These are phyloP conservation scores for Cylindrotheca fusiformis DNA, from an alignment of 108 stramenopile genomes.

Conservation along the genomic window DNA sequence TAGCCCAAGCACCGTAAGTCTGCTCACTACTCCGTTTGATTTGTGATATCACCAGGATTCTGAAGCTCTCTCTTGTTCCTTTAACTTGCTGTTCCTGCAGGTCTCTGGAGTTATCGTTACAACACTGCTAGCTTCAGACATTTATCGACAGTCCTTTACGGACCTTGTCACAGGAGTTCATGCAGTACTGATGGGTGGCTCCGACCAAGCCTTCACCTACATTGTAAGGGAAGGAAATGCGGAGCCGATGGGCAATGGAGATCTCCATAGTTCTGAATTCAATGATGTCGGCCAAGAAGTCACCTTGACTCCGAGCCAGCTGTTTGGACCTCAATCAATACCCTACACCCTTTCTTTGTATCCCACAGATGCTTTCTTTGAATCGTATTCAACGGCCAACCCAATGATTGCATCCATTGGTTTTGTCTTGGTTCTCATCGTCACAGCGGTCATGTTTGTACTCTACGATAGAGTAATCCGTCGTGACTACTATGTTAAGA, in stretches of 20 bases:
- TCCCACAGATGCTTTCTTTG: constrained; percentile 31
- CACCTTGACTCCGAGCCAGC: background rate
- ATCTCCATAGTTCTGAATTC: background rate
- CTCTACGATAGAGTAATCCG: constrained; percentile 50
- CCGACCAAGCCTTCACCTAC: background rate
- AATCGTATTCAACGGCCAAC: constrained; percentile 26
- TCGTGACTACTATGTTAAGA: constrained; percentile 34
- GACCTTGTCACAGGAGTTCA: background rate
- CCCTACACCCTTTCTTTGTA: constrained; percentile 1
- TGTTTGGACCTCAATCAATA: background rate
- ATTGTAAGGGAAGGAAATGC: background rate
- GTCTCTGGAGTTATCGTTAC: background rate
- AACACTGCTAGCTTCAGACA: background rate
- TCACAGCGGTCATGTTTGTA: constrained; percentile 41
- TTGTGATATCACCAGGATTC: too few species aligned
- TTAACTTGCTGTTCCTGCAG: too few species aligned
- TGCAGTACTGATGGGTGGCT: background rate
- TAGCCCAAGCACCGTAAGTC: background rate
- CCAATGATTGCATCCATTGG: constrained; percentile 31
- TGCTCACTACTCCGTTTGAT: too few species aligned
- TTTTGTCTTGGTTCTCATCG: constrained; percentile 31
- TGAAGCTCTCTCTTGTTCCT: too few species aligned
- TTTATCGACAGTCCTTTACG: background rate
- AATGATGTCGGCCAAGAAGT: background rate
- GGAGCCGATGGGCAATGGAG: background rate